Evolutionary conservation across 192 early-diverging fungal species (phyloP), one percentile per base, ranked within the genome.

Genomic region (Coemansia sp.): DNA sequence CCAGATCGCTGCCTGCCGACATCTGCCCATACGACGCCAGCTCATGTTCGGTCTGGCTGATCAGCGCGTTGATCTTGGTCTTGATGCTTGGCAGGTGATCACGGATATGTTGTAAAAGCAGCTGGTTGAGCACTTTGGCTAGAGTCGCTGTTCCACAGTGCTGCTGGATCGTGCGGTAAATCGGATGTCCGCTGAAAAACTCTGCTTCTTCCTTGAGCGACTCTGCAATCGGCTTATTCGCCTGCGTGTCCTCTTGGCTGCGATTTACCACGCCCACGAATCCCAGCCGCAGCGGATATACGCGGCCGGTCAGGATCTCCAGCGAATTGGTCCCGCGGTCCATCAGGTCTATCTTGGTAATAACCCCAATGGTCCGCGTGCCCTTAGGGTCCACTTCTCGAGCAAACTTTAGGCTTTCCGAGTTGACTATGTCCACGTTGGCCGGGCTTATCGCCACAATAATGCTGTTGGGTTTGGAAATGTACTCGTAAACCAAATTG

Each of bases 291-390:
- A 91, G 60, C 13, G 88, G 88, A 36, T 88, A 87, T 3, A 88
- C 85, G 31, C 86, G 74, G 28, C 90, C 90, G 0, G 88, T 82
- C 19, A 91, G 81, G 33, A 88, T 86, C 41, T 91, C 90, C 28
- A 91, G 69, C 33, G 90, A 87, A 53, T 88, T 87, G 36, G 88
- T 91, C 47, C 90, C 90, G 42, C 84, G 82, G 59, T 91, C 90
- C 90, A 91, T 91, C 57, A 91, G 61, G 76, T 91, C 90, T 50
- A 91, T 79, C 72, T 91, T 91, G 39, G 90, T 90, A 50, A 91
- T 68, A 7, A 91, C 86, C 18, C 90, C 90, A 35, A 91, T 81
- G 5, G 90, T 91, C 48, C 90, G 83, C 20, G 66, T 81, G 69
- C 88, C 87, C 63, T 88, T 86, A 3, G 87, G 83, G 68, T 90